These are phyloP conservation scores for Elongisporangium undulatum DNA, from an alignment of 352 stramenopile species.

Conservation along the genomic window DNA sequence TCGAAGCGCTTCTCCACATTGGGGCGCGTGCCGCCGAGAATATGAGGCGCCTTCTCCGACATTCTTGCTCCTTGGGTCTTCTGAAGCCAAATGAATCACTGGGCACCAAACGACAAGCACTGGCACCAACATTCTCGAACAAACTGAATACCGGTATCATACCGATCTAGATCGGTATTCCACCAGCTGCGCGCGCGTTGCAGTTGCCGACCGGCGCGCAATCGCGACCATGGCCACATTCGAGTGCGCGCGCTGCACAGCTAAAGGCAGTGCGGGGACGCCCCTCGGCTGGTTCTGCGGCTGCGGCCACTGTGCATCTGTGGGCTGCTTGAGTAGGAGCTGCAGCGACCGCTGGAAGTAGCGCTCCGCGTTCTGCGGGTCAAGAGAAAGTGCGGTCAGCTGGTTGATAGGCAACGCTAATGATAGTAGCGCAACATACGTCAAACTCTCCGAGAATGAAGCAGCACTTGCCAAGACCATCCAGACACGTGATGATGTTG, in stretches of 20 bases:
- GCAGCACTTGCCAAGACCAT: conserved; percentile 47
- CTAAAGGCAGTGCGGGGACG: background rate
- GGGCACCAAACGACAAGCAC: conserved; percentile 7
- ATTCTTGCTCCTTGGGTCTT: conserved; percentile 18
- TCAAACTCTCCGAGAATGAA: conserved; percentile 53
- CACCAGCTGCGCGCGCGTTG: conserved; percentile 10
- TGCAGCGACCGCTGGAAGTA: conserved; percentile 36
- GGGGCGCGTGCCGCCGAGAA: conserved; percentile 49
- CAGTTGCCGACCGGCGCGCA: conserved; percentile 20
- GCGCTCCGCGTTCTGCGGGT: conserved; percentile 27
- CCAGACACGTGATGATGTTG: conserved; percentile 24
- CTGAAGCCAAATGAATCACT: conserved; percentile 5
- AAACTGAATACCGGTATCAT: background rate
- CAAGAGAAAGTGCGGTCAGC: background rate
- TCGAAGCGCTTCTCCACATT: conserved; percentile 58
- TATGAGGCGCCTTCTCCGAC: conserved; percentile 56
- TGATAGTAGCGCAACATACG: conserved; percentile 13
- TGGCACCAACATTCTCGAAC: conserved; percentile 1
- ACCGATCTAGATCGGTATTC: conserved; percentile 1
- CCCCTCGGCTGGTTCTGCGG: background rate
- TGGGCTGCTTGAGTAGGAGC: conserved; percentile 5
- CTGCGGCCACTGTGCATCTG: background rate
- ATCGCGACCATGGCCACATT: conserved; percentile 63
- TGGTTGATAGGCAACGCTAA: background rate
- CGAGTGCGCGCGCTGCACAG: conserved; percentile 40